phyloP scores from a whole-genome alignment of 106 monocot genomes.

The Platanthera guangdongensis region DNA sequence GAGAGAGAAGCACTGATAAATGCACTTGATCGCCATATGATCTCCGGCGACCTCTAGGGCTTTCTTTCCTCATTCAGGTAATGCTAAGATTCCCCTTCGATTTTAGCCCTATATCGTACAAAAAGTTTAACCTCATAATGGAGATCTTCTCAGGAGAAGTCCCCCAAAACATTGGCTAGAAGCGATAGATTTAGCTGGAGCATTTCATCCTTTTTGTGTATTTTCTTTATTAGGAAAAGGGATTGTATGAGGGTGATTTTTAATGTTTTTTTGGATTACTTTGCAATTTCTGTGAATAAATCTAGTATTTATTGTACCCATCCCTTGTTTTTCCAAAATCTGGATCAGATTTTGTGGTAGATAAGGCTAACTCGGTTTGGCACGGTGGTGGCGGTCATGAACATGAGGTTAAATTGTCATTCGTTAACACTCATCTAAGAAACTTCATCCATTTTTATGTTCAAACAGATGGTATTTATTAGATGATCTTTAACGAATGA shows the following conservation, averaged over 20 bases:
- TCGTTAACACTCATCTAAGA: no score
- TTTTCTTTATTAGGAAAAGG: neutral
- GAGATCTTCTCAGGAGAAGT: no score
- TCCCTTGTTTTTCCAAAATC: neutral
- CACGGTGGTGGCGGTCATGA: no score
- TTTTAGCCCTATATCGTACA: neutral
- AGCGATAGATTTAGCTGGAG: neutral
- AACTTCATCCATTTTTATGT: no score
- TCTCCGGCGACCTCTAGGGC: neutral
- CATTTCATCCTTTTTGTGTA: neutral
- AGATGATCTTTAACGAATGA: no score
- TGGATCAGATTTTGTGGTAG: neutral
- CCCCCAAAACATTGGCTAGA: neutral
- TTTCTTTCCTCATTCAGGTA: conserved; percentile 1
- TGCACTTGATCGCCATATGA: neutral
- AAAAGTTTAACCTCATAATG: no score
- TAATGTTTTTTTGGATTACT: neutral
- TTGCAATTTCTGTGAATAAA: neutral
- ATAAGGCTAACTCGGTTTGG: no score
- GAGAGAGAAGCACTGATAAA: neutral
- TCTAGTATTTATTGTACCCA: neutral
- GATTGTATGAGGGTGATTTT: neutral
- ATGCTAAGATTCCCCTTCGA: neutral
- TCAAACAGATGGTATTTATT: no score
- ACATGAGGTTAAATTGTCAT: no score